Percentiles rank a stretch among this genome's conserved stretches.
Evolutionary conservation across 371 early-diverging fungal genomes (phyloP).

Genomic region (Lichtheimia corymbifera): DNA sequence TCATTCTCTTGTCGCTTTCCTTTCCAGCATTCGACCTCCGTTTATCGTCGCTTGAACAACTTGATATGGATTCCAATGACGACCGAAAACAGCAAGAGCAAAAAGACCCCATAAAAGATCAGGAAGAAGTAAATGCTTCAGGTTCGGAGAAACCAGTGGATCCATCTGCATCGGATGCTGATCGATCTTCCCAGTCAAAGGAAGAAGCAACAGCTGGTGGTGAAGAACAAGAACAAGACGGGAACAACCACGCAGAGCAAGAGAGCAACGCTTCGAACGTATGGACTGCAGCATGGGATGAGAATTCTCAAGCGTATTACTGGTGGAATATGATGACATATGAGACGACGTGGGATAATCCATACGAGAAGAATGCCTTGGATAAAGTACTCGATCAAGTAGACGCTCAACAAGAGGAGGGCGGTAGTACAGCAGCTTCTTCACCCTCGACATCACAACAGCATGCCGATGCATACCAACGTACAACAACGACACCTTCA

Average conservation of each 20-base stretch:
- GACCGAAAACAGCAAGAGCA: not conserved
- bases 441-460: not conserved
- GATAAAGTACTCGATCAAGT: conserved; percentile 1
- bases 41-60: no score
- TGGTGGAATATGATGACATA: conserved; percentile 66
- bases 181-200: conserved; percentile 14
- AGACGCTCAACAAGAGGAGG: not conserved
- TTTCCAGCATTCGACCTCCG: no score
- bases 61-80: not conserved
- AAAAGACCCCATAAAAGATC: not conserved
- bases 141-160: conserved; percentile 14
- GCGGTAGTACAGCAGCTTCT: not conserved
- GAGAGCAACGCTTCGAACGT: conserved; percentile 10
- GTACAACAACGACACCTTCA: conserved; percentile 16
- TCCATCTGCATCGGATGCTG: conserved; percentile 13
- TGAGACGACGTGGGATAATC: conserved; percentile 60
- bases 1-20: no score
- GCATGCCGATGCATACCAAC: not conserved
- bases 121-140: conserved; percentile 7
- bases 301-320: conserved; percentile 51
- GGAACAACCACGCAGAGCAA: not conserved
- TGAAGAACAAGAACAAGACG: not conserved
- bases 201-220: not conserved
- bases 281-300: conserved; percentile 63
- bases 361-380: conserved; percentile 7